Percentiles rank a stretch among this genome's conserved stretches.
These are phyloP conservation scores for Fusarium sp. DNA, from an alignment of 2,329 filamentous ascomycete species.

Conservation along the genomic window DNA sequence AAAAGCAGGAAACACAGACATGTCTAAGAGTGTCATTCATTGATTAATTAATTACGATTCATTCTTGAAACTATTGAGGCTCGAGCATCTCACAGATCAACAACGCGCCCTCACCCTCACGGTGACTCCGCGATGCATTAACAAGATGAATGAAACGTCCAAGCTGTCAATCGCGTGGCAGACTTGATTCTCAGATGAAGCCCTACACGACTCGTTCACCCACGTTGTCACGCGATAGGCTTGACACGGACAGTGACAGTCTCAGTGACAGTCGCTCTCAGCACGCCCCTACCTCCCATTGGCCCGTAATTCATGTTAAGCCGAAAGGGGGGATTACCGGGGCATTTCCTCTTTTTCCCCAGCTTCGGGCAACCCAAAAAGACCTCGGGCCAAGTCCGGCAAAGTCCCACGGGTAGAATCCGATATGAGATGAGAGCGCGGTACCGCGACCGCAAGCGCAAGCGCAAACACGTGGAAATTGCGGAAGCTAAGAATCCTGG, in stretches of 20 bases:
- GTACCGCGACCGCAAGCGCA: conserved; percentile 25
- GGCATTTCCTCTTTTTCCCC: conserved; percentile 5
- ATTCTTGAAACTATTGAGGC: conserved; percentile 10
- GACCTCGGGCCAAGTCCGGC: conserved; percentile 12
- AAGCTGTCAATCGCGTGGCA: conserved; percentile 37
- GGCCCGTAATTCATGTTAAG: neutral
- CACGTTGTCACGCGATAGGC: neutral
- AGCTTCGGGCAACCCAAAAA: conserved; percentile 18
- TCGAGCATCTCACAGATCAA: neutral
- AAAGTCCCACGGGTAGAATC: conserved; percentile 6
- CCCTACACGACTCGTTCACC: conserved; percentile 26
- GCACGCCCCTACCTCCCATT: conserved; percentile 19
- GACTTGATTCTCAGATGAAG: conserved; percentile 9
- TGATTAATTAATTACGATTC: conserved; percentile 6
- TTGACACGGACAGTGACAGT: neutral
- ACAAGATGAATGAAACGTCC: conserved; percentile 20
- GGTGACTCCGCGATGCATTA: conserved; percentile 19
- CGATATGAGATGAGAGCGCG: neutral
- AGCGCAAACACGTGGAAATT: conserved; percentile 32
- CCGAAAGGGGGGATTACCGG: conserved; percentile 10
- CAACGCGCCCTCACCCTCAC: conserved; percentile 3
- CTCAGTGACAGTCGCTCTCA: neutral
- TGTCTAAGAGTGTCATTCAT: conserved; percentile 7
- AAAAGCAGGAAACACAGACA: conserved; percentile 2
- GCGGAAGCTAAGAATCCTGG: conserved; percentile 22